phyloP scores from a whole-genome alignment of 2,329 filamentous ascomycete genomes.

The Cyanodermella asteris region DNA sequence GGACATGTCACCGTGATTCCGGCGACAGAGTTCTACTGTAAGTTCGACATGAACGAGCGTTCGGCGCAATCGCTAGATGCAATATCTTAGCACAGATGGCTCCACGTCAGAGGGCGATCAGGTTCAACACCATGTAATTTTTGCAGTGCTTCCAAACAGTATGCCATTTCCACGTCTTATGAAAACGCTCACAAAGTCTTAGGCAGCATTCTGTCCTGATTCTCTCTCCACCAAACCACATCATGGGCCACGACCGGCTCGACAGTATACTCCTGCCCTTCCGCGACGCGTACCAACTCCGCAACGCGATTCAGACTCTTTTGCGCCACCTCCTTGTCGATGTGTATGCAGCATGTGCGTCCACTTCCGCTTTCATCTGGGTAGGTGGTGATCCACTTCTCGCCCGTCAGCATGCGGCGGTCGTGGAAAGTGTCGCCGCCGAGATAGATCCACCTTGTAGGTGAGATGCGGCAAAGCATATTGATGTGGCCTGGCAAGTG shows the following conservation, averaged over 20 bases:
- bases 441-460: too few relatives aligned
- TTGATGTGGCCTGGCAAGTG: too few relatives aligned
- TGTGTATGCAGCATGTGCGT: conserved; percentile 1
- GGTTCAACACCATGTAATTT: too few relatives aligned
- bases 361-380: conserved; percentile 1
- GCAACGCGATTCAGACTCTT: conserved; percentile 1
- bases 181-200: conserved; percentile 2
- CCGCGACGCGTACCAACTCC: background rate
- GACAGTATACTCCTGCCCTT: background rate
- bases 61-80: too few relatives aligned
- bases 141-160: too few relatives aligned
- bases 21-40: too few relatives aligned
- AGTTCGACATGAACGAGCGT: too few relatives aligned
- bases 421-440: conserved; percentile 1
- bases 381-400: conserved; percentile 2
- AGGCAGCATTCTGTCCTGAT: conserved; percentile 1
- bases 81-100: too few relatives aligned
- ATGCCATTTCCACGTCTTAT: too few relatives aligned
- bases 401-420: conserved; percentile 1
- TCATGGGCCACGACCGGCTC: conserved; percentile 1
- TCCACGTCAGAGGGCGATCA: too few relatives aligned
- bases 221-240: conserved; percentile 2
- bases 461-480: too few relatives aligned
- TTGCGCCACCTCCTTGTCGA: conserved; percentile 2
- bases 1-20: too few relatives aligned